Base-by-base conservation (phyloP, 352 stramenopile genomes). In the Plasmopara halstedii region DNA sequence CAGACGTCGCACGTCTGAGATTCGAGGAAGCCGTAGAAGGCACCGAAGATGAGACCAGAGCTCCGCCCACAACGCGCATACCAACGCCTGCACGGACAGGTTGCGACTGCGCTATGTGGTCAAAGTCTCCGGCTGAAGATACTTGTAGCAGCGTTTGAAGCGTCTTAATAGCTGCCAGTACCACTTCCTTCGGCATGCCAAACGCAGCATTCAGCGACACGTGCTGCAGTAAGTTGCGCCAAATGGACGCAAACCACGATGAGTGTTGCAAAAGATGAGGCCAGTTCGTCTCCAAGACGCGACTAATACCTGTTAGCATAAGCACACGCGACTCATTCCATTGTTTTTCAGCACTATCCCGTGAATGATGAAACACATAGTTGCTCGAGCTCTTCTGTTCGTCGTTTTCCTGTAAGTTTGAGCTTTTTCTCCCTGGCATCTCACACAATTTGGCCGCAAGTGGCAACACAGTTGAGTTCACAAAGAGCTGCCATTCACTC, bases 321-420 rank as follows among this genome's bases (percentile, higher is more conserved):
- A 98, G 61, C 21, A 98, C 92, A 33, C 96, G 86, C 11, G 96
- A 98, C 52, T 97, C 95, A 33, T 96, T 85, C 94, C 95, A 99
- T 67, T 98, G 96, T 55, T 99, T 99, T 23, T 88, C 82, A 0
- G 73, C 73, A 27, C 83, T 98, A 69, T 99, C 95, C 14, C 95
- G 76, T 11, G 89, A 97, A 55, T 98, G 95, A 53, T 99, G 96
- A 43, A 98, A 78, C 45, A 94, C 80, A 22, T 88, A 77, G 11
- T 51, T 58, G 1, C 46, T 46, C 6, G 37, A 37, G 14, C 15
- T 23, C 37, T 67, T 68, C 6, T 23, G 9, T 9, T 49, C 38
- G 1, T 58, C 43, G 21, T 59, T 59, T 18, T 51, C 49, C 11
- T 46, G 20, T 5, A 19, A 37, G 14, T 29, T 33, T 3, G 48